Evolutionary conservation across 352 stramenopile genomes (phyloP), one percentile per base, ranked within the genome.

Genomic region (Phytophthora pseudosyringae): DNA sequence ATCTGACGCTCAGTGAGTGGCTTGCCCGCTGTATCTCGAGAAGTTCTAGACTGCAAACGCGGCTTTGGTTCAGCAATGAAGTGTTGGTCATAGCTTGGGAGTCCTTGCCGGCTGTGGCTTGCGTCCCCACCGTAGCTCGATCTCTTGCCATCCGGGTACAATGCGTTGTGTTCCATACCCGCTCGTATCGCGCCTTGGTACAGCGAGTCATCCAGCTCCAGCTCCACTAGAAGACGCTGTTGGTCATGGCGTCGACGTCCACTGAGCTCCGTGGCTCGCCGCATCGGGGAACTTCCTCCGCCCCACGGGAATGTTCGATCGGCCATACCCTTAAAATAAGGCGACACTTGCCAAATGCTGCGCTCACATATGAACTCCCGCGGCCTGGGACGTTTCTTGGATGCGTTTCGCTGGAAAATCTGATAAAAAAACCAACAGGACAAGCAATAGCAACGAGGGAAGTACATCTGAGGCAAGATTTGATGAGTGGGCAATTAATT

Each of bases 171-270:
- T 15, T 58, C 40, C 18, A 53, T 50, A 10, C 29, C 51, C 12
- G 53, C 28, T 36, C 59, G 56, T 40, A 67, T 11, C 9, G 29
- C 41, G 2, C 55, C 54, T 59, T 71, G 62, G 25, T 76, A 64
- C 33, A 83, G 31, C 28, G 74, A 71, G 48, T 88, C 82, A 52
- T 90, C 75, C 15, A 90, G 71, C 51, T 91, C 83, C 18, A 91
- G 58, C 57, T 91, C 83, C 4, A 91, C 79, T 52, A 91, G 65
- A 33, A 91, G 71, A 44, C 69, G 71, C 2, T 76, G 78, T 40
- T 85, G 73, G 28, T 80, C 72, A 29, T 59, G 53, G 59, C 26
- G 73, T 68, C 43, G 78, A 16, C 63, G 62, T 31, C 50, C 63
- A 39, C 49, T 18, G n/a, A 38, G 31, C n/a, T 68, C 59, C 16